Evolutionary conservation across 2,329 filamentous ascomycete genomes (phyloP).

Genomic region (Hawksworthiomyces lignivorus): DNA sequence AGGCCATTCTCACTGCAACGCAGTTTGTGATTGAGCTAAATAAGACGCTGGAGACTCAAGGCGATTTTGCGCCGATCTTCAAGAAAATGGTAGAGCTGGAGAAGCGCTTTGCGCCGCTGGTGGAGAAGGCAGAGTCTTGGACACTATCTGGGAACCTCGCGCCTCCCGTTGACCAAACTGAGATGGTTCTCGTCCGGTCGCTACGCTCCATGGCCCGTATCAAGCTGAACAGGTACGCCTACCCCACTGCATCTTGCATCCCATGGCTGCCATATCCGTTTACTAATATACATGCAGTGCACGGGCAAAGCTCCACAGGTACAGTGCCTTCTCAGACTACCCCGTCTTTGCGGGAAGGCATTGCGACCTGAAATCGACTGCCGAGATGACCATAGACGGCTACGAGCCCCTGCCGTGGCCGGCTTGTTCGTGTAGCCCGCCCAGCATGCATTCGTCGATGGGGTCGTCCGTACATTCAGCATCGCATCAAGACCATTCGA

Average conservation of each 20-base stretch:
- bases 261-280: too few species aligned
- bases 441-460: conserved; percentile 8
- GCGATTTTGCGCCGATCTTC: conserved; percentile 32
- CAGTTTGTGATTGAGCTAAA: conserved; percentile 42
- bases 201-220: conserved; percentile 40
- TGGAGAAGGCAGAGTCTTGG: conserved; percentile 29
- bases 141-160: conserved; percentile 24
- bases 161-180: conserved; percentile 28
- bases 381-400: conserved; percentile 17
- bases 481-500: background rate
- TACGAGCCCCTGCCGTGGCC: conserved; percentile 26
- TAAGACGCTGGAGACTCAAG: conserved; percentile 28
- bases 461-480: conserved; percentile 6
- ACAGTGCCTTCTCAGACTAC: conserved; percentile 42
- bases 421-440: conserved; percentile 26
- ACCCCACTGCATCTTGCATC: too few species aligned
- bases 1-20: conserved; percentile 38
- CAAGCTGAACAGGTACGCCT: conserved; percentile 38
- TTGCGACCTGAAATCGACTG: conserved; percentile 36
- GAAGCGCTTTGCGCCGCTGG: conserved; percentile 27
- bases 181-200: conserved; percentile 34
- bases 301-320: conserved; percentile 43
- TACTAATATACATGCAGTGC: conserved; percentile 26
- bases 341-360: conserved; percentile 41
- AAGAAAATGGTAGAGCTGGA: conserved; percentile 34